phyloP scores from a whole-genome alignment of 352 stramenopile genomes.

The Phytophthora tentaculata region DNA sequence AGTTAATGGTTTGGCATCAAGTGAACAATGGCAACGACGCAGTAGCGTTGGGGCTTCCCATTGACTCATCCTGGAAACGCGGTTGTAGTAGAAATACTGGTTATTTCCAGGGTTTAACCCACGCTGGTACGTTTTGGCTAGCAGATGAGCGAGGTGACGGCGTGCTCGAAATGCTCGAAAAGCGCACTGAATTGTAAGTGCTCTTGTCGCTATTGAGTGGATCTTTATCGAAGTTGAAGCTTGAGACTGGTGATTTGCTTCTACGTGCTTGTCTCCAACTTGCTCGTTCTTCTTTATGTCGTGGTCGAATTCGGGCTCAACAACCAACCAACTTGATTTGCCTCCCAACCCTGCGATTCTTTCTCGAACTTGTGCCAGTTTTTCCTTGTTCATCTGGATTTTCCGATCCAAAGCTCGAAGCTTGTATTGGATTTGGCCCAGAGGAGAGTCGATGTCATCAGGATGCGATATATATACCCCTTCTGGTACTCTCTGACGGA shows the following conservation, averaged over 20 bases:
- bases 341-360: slow-evolving; percentile 35
- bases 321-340: slow-evolving; percentile 1
- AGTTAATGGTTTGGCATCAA: slow-evolving; percentile 6
- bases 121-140: slow-evolving; percentile 39
- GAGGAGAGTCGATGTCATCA: slow-evolving; percentile 1
- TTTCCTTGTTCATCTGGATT: slow-evolving; percentile 52
- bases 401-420: slow-evolving; percentile 35
- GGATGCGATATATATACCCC: not conserved
- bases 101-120: slow-evolving; percentile 41
- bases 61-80: slow-evolving; percentile 37
- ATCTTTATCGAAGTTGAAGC: not conserved
- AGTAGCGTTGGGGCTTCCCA: slow-evolving; percentile 45
- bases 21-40: not conserved
- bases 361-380: slow-evolving; percentile 37
- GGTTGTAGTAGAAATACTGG: slow-evolving; percentile 61
- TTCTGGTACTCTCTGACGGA: slow-evolving; percentile 27
- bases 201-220: slow-evolving; percentile 12
- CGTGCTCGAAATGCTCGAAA: slow-evolving; percentile 39
- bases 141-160: slow-evolving; percentile 26
- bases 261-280: not conserved
- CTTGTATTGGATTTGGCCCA: slow-evolving; percentile 36
- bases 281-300: not conserved
- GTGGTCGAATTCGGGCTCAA: not conserved
- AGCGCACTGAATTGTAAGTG: slow-evolving; percentile 37
- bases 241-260: slow-evolving; percentile 6